Percentiles rank a stretch among this genome's conserved stretches.
These are phyloP conservation scores for Candida verbasci DNA, from an alignment of 805 yeast genomes.

Conservation along the genomic window DNA sequence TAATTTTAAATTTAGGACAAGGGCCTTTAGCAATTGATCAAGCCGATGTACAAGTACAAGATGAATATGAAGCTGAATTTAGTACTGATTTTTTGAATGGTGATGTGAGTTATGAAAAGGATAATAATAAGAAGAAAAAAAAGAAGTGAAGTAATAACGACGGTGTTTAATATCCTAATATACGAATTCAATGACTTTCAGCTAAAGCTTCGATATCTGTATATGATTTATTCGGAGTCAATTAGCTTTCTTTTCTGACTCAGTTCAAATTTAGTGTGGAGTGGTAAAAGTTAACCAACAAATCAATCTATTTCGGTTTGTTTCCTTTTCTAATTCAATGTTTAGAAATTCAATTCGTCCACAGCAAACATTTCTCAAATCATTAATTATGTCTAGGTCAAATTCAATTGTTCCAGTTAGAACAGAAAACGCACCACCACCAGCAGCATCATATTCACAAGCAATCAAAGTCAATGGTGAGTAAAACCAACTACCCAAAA, in stretches of 20 bases:
- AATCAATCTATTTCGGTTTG: neutral
- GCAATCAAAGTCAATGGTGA: constrained; percentile 80
- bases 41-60: constrained; percentile 1
- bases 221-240: neutral
- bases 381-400: constrained; percentile 22
- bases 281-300: too few relatives aligned
- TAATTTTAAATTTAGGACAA: neutral
- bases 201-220: neutral
- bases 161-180: too few relatives aligned
- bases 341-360: constrained; percentile 16
- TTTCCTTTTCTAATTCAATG: constrained; percentile 10
- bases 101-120: constrained; percentile 21
- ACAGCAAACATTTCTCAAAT: constrained; percentile 12
- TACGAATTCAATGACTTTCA: constrained; percentile 1
- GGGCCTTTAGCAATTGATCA: neutral
- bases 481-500: constrained; percentile 18
- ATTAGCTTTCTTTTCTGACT: neutral
- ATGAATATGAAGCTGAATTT: constrained; percentile 26
- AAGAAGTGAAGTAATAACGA: too few relatives aligned
- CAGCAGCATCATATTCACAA: constrained; percentile 95
- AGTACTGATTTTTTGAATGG: constrained; percentile 27
- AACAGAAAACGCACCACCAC: constrained; percentile 84
- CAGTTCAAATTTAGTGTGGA: neutral
- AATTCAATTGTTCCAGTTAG: constrained; percentile 33
- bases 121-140: neutral